These are phyloP conservation scores for Priceomyces fermenticarens DNA, from an alignment of 805 yeast species.

Conservation along the genomic window DNA sequence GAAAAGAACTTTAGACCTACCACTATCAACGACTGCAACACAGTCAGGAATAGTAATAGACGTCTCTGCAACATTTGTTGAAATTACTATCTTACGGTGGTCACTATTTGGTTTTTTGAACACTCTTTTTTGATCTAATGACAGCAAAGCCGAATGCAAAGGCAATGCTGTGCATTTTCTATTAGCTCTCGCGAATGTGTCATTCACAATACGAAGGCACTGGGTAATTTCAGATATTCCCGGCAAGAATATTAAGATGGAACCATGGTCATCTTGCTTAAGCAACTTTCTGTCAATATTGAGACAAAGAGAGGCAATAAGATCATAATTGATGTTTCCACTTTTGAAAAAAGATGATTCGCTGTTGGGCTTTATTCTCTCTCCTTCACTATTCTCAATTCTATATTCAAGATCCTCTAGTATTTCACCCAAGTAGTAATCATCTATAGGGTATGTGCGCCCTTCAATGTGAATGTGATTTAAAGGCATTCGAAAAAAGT, in stretches of 20 bases:
- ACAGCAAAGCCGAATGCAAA: constrained; percentile 81
- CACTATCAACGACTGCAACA: constrained; percentile 86
- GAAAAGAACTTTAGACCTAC: constrained; percentile 74
- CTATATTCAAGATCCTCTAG: constrained; percentile 56
- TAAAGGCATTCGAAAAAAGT: constrained; percentile 53
- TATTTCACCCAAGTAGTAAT: constrained; percentile 67
- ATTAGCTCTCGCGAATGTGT: constrained; percentile 7
- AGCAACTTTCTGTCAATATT: constrained; percentile 50
- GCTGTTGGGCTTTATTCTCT: constrained; percentile 52
- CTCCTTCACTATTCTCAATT: constrained; percentile 39
- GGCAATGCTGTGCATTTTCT: constrained; percentile 52
- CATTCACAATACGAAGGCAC: constrained; percentile 46
- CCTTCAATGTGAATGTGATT: constrained; percentile 86
- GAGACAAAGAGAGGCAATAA: constrained; percentile 56
- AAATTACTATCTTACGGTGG: constrained; percentile 72
- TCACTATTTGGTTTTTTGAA: constrained; percentile 56
- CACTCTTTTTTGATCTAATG: constrained; percentile 77
- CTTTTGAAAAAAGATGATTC: constrained; percentile 62
- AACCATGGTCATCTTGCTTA: constrained; percentile 51
- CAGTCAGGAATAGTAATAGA: constrained; percentile 95
- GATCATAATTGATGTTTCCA: constrained; percentile 73
- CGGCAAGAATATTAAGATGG: constrained; percentile 81
- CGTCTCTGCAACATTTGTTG: constrained; percentile 94
- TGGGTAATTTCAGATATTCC: constrained; percentile 85
- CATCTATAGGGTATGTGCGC: constrained; percentile 87